These are phyloP conservation scores for Penicillium maclennaniae DNA, from an alignment of 495 filamentous ascomycete genomes.

Conservation along the genomic window DNA sequence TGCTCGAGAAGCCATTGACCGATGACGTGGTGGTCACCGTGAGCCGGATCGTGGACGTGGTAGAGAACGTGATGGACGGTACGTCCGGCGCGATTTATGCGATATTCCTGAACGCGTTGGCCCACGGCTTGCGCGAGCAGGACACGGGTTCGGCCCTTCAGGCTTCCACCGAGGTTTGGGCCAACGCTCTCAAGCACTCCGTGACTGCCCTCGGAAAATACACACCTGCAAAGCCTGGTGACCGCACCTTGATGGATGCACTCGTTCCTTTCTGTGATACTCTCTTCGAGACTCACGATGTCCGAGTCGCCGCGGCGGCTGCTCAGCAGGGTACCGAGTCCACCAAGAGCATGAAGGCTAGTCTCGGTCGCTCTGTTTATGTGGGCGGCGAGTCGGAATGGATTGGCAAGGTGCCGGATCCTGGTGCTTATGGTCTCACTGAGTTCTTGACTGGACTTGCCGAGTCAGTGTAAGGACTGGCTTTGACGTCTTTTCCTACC, in stretches of 20 bases:
- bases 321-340: conserved; percentile 71
- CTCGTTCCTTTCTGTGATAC: conserved; percentile 80
- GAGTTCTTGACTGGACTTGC: conserved; percentile 78
- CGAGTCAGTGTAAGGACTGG: conserved; percentile 33
- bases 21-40: conserved; percentile 72
- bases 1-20: conserved; percentile 55
- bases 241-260: conserved; percentile 88
- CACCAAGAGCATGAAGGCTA: conserved; percentile 89
- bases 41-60: conserved; percentile 68
- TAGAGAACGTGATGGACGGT: conserved; percentile 93
- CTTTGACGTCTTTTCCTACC: background rate
- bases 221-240: conserved; percentile 84
- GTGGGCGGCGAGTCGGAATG: conserved; percentile 80
- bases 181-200: conserved; percentile 66
- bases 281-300: conserved; percentile 57
- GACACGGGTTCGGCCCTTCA: conserved; percentile 44
- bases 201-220: conserved; percentile 70
- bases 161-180: conserved; percentile 62
- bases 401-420: conserved; percentile 76
- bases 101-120: conserved; percentile 91
- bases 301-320: conserved; percentile 68
- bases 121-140: conserved; percentile 65
- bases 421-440: conserved; percentile 80
- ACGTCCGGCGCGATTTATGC: conserved; percentile 93
- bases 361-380: conserved; percentile 84